Percentiles rank a stretch among this genome's conserved stretches.
Evolutionary conservation across 2,329 filamentous ascomycete genomes (phyloP).

Genomic region (Aspergillus transmontanensis): DNA sequence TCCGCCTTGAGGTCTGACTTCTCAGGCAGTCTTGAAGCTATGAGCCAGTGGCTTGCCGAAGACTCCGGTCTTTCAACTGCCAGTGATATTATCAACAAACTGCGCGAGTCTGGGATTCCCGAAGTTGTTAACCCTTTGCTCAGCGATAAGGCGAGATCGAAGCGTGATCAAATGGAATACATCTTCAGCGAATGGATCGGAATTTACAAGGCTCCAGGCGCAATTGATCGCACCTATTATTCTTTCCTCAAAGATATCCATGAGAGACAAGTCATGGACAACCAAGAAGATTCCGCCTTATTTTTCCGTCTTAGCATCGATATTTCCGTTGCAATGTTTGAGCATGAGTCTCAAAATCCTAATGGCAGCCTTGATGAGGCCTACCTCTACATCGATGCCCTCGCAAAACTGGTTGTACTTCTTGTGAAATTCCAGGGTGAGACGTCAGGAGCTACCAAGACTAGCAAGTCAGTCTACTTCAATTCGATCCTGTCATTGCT

Average conservation of each 20-base stretch:
- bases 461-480: slow-evolving; percentile 70
- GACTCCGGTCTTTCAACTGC: slow-evolving; percentile 67
- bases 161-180: slow-evolving; percentile 86
- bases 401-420: slow-evolving; percentile 77
- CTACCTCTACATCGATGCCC: slow-evolving; percentile 71
- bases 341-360: slow-evolving; percentile 65
- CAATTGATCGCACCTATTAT: slow-evolving; percentile 69
- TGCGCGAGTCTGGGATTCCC: slow-evolving; percentile 57
- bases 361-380: slow-evolving; percentile 63
- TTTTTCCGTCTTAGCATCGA: slow-evolving; percentile 85
- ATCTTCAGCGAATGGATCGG: slow-evolving; percentile 95
- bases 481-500: slow-evolving; percentile 78
- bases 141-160: slow-evolving; percentile 60
- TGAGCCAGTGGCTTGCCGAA: slow-evolving; percentile 78
- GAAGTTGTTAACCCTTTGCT: slow-evolving; percentile 58
- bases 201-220: slow-evolving; percentile 74
- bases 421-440: slow-evolving; percentile 74
- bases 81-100: slow-evolving; percentile 69
- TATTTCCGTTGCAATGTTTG: slow-evolving; percentile 74
- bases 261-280: slow-evolving; percentile 69
- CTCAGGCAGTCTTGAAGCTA: slow-evolving; percentile 75
- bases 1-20: slow-evolving; percentile 84
- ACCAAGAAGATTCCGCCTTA: slow-evolving; percentile 72
- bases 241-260: slow-evolving; percentile 87
- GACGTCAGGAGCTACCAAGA: slow-evolving; percentile 58